Percentiles rank a stretch among this genome's conserved stretches.
Evolutionary conservation across 495 filamentous ascomycete genomes (phyloP).

Genomic region (Sphaerosporella brunnea): DNA sequence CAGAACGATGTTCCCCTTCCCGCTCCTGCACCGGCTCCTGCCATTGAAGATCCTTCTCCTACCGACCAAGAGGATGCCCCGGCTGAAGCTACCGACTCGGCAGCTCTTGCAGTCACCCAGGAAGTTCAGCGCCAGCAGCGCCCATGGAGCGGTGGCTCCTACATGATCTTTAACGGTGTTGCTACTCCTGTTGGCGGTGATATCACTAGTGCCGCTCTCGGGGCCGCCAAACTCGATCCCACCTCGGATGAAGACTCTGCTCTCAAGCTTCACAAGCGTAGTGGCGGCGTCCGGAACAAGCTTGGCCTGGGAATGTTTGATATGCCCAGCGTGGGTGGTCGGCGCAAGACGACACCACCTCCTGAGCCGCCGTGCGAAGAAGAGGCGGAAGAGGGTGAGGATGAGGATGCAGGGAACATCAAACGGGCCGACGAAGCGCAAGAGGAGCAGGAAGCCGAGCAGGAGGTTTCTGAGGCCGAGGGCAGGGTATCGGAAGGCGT

Average conservation of each 20-base stretch:
- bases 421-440: too few relatives aligned
- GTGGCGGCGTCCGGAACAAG: conserved; percentile 3
- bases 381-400: background rate
- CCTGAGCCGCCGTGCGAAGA: background rate
- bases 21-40: background rate
- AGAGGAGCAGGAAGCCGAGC: background rate
- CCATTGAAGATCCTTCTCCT: background rate
- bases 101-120: background rate
- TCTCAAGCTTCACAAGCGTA: conserved; percentile 8
- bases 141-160: conserved; percentile 1
- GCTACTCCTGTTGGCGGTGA: background rate
- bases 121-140: background rate
- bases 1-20: too few relatives aligned
- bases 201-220: conserved; percentile 1
- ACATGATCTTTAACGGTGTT: conserved; percentile 4
- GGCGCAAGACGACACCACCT: background rate
- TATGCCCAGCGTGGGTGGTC: background rate
- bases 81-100: background rate
- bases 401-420: background rate
- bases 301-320: conserved; percentile 7
- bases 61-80: background rate
- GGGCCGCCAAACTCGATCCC: background rate
- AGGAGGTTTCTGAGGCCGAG: too few relatives aligned
- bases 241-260: background rate
- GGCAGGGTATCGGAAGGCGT: too few relatives aligned